These are phyloP conservation scores for Ophiocordyceps sinensis DNA, from an alignment of 2,329 filamentous ascomycete species.

Conservation along the genomic window DNA sequence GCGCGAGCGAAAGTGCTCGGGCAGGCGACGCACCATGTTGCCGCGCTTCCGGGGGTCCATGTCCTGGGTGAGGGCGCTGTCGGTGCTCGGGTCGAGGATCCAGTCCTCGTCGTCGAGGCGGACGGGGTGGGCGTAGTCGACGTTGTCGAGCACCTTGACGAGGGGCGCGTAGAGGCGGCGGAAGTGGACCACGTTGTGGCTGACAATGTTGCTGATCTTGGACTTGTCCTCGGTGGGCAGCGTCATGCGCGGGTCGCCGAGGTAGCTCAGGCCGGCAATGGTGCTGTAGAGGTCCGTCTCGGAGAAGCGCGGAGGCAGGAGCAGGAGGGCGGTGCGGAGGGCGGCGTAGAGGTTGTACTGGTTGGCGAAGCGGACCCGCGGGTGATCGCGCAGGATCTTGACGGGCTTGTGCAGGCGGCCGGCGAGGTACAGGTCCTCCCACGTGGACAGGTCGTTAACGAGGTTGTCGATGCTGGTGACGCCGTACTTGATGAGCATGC, in stretches of 20 bases:
- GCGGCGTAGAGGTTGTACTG: slow-evolving; percentile 92
- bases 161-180: slow-evolving; percentile 80
- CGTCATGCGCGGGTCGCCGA: slow-evolving; percentile 92
- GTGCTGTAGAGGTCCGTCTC: slow-evolving; percentile 81
- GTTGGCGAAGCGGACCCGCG: slow-evolving; percentile 81
- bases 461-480: slow-evolving; percentile 90
- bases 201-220: slow-evolving; percentile 90
- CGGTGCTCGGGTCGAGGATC: slow-evolving; percentile 31
- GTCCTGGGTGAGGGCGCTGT: slow-evolving; percentile 66
- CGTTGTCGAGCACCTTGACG: slow-evolving; percentile 79
- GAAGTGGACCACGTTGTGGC: slow-evolving; percentile 83
- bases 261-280: slow-evolving; percentile 84
- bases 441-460: slow-evolving; percentile 71
- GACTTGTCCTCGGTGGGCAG: slow-evolving; percentile 79
- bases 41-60: slow-evolving; percentile 84
- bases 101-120: slow-evolving; percentile 23
- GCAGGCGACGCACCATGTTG: slow-evolving; percentile 91
- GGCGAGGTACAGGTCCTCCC: slow-evolving; percentile 93
- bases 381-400: slow-evolving; percentile 91
- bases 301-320: slow-evolving; percentile 72
- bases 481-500: slow-evolving; percentile 93
- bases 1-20: slow-evolving; percentile 71
- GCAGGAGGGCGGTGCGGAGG: slow-evolving; percentile 72
- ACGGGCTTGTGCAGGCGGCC: slow-evolving; percentile 93
- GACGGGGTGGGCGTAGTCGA: slow-evolving; percentile 51